Conservation (phyloP, 208 protist species). For the Angomonas deanei region DNA sequence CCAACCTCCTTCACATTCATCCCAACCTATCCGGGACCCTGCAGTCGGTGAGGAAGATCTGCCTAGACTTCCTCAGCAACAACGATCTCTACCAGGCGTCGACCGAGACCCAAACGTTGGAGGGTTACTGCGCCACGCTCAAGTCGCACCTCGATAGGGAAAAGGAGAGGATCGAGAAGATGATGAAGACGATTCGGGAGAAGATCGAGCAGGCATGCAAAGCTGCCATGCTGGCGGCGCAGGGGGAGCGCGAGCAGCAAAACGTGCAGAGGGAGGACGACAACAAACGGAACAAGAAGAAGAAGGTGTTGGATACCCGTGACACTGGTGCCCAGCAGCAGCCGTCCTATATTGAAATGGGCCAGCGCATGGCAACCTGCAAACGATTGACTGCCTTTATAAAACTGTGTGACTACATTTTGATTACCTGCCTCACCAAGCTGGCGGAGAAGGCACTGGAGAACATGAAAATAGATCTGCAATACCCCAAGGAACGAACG, state of each 20-base stretch:
- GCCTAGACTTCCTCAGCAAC: constrained; percentile 58
- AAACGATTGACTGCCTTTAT: constrained; percentile 92
- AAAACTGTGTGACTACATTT: constrained; percentile 92
- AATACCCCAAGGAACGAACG: constrained; percentile 33
- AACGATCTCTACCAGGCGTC: constrained; percentile 64
- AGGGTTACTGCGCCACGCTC: constrained; percentile 51
- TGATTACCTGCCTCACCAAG: constrained; percentile 85
- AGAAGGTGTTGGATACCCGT: constrained; percentile 72
- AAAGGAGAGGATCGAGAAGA: constrained; percentile 64
- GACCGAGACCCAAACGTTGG: constrained; percentile 73
- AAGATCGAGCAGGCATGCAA: constrained; percentile 89
- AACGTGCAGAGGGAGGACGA: constrained; percentile 62
- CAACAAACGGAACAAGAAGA: constrained; percentile 58
- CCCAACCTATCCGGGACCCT: constrained; percentile 77
- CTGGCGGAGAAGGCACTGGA: constrained; percentile 79
- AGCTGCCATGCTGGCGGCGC: constrained; percentile 82
- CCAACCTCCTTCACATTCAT: constrained; percentile 88
- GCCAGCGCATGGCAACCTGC: constrained; percentile 88
- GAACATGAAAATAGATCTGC: constrained; percentile 63
- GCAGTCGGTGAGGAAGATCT: constrained; percentile 71
- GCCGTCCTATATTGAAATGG: constrained; percentile 91
- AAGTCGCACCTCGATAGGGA: constrained; percentile 50
- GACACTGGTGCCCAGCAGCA: constrained; percentile 82
- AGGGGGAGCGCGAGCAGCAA: constrained; percentile 70
- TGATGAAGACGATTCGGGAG: constrained; percentile 83